phyloP scores from a whole-genome alignment of 768 basidiomycete species.

The Hemileccinum impolitum region DNA sequence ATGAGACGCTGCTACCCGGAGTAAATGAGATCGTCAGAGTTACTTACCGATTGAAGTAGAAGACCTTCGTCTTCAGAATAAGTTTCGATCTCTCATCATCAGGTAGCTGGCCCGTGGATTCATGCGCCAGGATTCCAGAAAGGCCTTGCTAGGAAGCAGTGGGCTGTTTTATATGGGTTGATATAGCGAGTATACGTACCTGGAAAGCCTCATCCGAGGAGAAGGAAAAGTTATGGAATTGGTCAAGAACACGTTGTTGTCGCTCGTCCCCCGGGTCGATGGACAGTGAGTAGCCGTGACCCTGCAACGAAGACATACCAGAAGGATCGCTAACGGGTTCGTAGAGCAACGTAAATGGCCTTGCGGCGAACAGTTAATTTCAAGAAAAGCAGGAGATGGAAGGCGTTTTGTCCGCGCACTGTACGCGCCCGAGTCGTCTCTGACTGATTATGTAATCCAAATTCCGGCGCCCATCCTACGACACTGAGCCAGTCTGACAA shows the following conservation, averaged over 20 bases:
- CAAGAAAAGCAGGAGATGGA: not conserved
- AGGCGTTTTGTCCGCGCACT: not conserved
- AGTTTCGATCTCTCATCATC: conserved; percentile 44
- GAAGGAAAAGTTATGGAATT: conserved; percentile 50
- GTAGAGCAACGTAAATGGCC: conserved; percentile 14
- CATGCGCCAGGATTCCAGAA: conserved; percentile 48
- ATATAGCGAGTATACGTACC: conserved; percentile 35
- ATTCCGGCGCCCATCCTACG: not conserved
- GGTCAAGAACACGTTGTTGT: conserved; percentile 19
- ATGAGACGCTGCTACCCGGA: conserved; percentile 32
- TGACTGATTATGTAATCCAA: conserved; percentile 15
- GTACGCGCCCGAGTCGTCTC: conserved; percentile 5
- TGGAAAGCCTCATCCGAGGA: conserved; percentile 55
- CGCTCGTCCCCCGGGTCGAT: conserved; percentile 13
- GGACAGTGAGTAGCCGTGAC: conserved; percentile 6
- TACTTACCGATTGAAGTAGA: conserved; percentile 67
- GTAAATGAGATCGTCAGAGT: conserved; percentile 3
- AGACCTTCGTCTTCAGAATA: conserved; percentile 54
- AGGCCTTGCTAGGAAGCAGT: conserved; percentile 56
- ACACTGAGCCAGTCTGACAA: not conserved
- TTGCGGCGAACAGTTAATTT: conserved; percentile 1
- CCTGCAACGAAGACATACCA: conserved; percentile 20
- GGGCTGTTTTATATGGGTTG: not conserved
- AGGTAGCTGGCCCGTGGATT: conserved; percentile 33
- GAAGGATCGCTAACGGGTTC: not conserved